phyloP scores from a whole-genome alignment of 1,139 yeast genomes.

The Scheffersomyces cryptocercus region DNA sequence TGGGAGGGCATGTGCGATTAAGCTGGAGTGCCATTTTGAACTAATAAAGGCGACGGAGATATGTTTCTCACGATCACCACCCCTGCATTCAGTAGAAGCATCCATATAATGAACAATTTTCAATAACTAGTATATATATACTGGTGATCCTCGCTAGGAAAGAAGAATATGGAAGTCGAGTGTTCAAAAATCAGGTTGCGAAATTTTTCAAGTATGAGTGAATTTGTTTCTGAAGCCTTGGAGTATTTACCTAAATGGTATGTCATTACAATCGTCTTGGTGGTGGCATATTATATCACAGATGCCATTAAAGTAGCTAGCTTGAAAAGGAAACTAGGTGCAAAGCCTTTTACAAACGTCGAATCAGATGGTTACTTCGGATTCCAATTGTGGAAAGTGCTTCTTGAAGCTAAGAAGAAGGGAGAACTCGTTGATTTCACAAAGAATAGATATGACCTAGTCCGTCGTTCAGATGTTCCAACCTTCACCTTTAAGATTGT shows the following conservation, averaged over 20 bases:
- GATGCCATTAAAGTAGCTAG: not conserved
- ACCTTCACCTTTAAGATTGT: constrained; percentile 16
- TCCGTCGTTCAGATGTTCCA: constrained; percentile 5
- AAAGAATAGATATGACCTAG: constrained; percentile 4
- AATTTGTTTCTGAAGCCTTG: not conserved
- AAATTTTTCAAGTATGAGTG: not conserved
- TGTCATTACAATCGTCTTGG: constrained; percentile 2
- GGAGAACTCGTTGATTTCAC: constrained; percentile 14
- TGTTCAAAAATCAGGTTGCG: not conserved
- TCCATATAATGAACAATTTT: no score
- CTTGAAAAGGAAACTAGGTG: constrained; percentile 8
- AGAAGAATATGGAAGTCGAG: no score
- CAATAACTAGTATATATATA: no score
- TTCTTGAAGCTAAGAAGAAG: constrained; percentile 7
- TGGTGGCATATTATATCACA: constrained; percentile 1
- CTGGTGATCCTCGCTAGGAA: no score
- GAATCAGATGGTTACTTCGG: constrained; percentile 14
- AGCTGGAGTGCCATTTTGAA: no score
- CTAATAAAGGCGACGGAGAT: no score
- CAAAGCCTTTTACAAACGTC: constrained; percentile 7
- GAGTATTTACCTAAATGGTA: constrained; percentile 8
- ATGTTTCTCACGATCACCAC: no score
- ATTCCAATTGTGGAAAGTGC: constrained; percentile 7
- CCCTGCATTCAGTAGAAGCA: no score
- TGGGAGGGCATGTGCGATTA: no score